Evolutionary conservation across 768 basidiomycete genomes (phyloP), one percentile per base, ranked within the genome.

Genomic region (Antrodiella citrinella): DNA sequence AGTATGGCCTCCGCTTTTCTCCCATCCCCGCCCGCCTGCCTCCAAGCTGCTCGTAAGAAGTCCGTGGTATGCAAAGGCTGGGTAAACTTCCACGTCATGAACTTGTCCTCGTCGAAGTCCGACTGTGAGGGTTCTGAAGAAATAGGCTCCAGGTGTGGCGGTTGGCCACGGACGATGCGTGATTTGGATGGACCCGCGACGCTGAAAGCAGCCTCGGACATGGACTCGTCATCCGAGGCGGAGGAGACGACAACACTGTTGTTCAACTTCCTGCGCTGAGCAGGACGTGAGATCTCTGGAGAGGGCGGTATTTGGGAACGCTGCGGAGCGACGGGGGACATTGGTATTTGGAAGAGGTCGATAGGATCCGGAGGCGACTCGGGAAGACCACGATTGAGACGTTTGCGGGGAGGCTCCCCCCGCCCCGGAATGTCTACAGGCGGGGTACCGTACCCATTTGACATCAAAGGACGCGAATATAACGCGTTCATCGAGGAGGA

Each of bases 371-470:
- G 49, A 20, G 59, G 56, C 20, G 59, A 57, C 5, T 46, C 42
- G 20, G 68, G 65, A 45, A 67, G 64, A 23, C 81, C 82, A 52
- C 70, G 72, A 62, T 87, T 82, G 38, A 79, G 59, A 57, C 80
- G 80, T 69, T 90, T 90, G 51, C 81, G 80, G 45, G 86, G 86
- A 35, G 81, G 84, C 12, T 79, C 84, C 13, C 77, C 77, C 19
- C 81, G 77, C 51, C 58, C 61, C 40, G 60, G 52, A 48, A 59
- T 67, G 30, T 77, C 74, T 46, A 69, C 63, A 43, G 68, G 65
- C 15, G 67, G 69, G 38, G 66, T 54, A 47, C 67, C 64, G 48
- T 69, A 67, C 26, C 69, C 64, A 53, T 67, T 69, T n/a, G 59
- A 64, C 20, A 62, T 67, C 59, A 65, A 62, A 45, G 67, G 65